These are phyloP conservation scores for Ceratobasidium sp. DNA, from an alignment of 1,284 basidiomycete species.

Conservation along the genomic window DNA sequence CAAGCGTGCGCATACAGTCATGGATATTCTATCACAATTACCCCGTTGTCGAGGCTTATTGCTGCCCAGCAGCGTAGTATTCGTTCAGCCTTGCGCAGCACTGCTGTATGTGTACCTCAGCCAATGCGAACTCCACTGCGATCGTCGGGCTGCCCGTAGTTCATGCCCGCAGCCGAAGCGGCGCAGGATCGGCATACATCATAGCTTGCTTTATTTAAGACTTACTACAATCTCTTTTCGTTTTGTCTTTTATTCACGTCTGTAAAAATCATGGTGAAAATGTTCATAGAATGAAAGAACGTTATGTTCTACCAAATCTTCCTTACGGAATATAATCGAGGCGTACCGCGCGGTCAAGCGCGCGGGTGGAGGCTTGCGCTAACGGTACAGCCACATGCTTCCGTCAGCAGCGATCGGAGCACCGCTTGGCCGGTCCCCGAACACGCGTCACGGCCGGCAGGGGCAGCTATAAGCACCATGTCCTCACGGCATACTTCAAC, in stretches of 20 bases:
- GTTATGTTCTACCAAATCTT: neutral
- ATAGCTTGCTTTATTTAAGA: no score
- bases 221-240: no score
- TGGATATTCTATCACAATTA: neutral
- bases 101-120: neutral
- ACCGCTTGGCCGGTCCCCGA: neutral
- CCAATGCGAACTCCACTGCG: neutral
- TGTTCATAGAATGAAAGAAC: neutral
- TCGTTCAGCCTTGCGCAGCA: neutral
- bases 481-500: neutral
- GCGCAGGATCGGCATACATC: constrained; percentile 1
- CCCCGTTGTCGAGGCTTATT: neutral
- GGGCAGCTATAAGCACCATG: neutral
- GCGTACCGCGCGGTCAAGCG: neutral
- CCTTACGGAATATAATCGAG: neutral
- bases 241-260: neutral
- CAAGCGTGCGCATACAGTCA: no score
- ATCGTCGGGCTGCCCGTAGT: neutral
- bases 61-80: neutral
- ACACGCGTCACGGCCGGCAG: constrained; percentile 16
- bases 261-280: neutral
- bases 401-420: neutral
- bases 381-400: neutral
- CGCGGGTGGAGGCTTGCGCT: neutral
- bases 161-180: neutral